Evolutionary conservation across 2,329 filamentous ascomycete species (phyloP), one percentile per base, ranked within the genome.

Genomic region (Magnaporthiopsis rhizophila): DNA sequence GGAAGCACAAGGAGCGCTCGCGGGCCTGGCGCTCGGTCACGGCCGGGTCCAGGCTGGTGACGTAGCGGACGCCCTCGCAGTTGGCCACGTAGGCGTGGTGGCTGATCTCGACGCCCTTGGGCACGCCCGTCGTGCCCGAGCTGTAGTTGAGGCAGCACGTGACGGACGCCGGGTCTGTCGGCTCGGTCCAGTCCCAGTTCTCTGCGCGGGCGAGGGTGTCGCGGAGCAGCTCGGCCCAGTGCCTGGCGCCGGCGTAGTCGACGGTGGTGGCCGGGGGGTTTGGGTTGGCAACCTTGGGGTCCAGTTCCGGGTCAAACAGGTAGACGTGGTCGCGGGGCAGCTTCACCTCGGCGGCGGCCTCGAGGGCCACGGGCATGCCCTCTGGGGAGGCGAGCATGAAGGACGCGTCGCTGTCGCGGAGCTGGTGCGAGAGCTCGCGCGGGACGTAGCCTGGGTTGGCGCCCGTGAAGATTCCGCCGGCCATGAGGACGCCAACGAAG

Each of bases 51-150:
- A 81, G 72, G 13, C 75, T 69, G 3, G 72, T 69, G 28, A 85
- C 74, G 67, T 79, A 76, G n/a, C 82, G 78, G 21, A 86, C 83
- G 65, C 89, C 86, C 18, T 78, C 70, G 68, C 86, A 83, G 72
- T 94, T 94, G 67, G 90, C 82, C 58, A 92, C 83, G 70, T 91
- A 90, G 69, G 91, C 89, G 66, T 80, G 79, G 74, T 96, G 91
- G n/a, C 87, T 86, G 68, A 95, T 89, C 75, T 90, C 86, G 18
- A 95, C 91, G 13, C 92, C 92, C 73, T 96, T 96, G 12, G 91
- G 90, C 4, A 92, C 81, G 8, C 92, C 91, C 0, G 92, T 96
- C 1, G 89, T 93, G 13, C 91, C 86, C 36, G 84, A 88, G 68
- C 86, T 90, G 76, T 94, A 96, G 74, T 96, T 95, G 67, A 96